Percentiles rank a stretch among this genome's conserved stretches.
phyloP scores from a whole-genome alignment of 257 asterid species.

The Sherardia arvensis region DNA sequence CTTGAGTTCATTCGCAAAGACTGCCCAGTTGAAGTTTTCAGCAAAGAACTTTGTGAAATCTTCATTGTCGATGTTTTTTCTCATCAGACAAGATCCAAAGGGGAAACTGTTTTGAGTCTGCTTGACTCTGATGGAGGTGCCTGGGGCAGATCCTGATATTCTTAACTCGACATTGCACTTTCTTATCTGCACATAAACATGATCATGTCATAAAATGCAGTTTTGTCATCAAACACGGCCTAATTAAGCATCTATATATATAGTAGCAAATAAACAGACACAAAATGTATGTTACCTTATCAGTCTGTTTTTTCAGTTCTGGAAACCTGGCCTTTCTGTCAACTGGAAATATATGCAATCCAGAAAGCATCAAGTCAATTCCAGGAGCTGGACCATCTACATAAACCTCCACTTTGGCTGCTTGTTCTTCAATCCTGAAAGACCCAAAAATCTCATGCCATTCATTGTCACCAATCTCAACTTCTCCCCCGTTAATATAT shows the following conservation, averaged over 20 bases:
- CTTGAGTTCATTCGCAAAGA: constrained; percentile 77
- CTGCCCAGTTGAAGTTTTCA: constrained; percentile 82
- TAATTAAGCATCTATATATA: too few relatives aligned
- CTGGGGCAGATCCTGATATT: constrained; percentile 41
- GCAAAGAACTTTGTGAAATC: constrained; percentile 59
- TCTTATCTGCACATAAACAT: constrained; percentile 74
- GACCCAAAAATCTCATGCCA: constrained; percentile 95
- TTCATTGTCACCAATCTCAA: constrained; percentile 51
- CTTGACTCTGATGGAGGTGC: constrained; percentile 39
- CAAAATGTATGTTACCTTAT: constrained; percentile 41
- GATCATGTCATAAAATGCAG: too few relatives aligned
- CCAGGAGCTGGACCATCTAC: constrained; percentile 84
- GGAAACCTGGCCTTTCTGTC: constrained; percentile 57
- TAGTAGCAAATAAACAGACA: too few relatives aligned
- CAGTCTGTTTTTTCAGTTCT: constrained; percentile 45
- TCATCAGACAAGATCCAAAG: constrained; percentile 57
- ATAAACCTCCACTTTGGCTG: constrained; percentile 60
- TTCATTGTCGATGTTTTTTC: constrained; percentile 65
- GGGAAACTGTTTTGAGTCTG: constrained; percentile 79
- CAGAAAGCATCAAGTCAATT: constrained; percentile 75
- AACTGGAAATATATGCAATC: constrained; percentile 75
- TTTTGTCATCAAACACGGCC: too few relatives aligned
- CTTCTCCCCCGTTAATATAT: constrained; percentile 92
- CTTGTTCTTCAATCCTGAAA: constrained; percentile 81
- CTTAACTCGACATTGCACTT: constrained; percentile 67